Conservation (phyloP, 2,329 filamentous ascomycete genomes). For the Monilinia vaccinii-corymbosi region DNA sequence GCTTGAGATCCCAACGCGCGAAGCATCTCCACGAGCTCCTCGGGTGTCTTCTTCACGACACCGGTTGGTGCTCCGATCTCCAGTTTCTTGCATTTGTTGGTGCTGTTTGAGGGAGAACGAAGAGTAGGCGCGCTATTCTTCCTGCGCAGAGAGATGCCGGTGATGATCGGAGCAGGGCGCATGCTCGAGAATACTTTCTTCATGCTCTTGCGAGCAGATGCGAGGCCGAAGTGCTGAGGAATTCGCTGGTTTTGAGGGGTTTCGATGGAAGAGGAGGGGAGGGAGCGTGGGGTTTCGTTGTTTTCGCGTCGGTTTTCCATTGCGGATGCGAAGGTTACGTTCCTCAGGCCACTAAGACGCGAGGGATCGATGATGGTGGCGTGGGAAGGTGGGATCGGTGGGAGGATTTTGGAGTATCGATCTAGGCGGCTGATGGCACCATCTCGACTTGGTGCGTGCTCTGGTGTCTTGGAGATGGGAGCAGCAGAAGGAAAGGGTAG, state of each 20-base stretch:
- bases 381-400: background rate
- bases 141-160: background rate
- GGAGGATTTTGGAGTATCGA: background rate
- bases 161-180: background rate
- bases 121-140: fast-evolving
- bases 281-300: background rate
- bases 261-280: background rate
- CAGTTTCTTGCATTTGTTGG: fast-evolving
- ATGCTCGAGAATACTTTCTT: background rate
- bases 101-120: background rate
- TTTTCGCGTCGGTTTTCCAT: background rate
- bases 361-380: no score
- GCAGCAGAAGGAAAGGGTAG: background rate
- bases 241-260: background rate
- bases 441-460: background rate
- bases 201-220: background rate
- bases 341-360: background rate
- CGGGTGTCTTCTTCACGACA: background rate
- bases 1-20: background rate
- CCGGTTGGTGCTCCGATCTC: background rate
- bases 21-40: background rate
- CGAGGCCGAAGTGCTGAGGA: background rate
- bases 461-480: fast-evolving
- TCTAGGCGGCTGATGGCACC: background rate
- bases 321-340: background rate